phyloP scores from a whole-genome alignment of 306 rosid species.

The Trifolium pratense region DNA sequence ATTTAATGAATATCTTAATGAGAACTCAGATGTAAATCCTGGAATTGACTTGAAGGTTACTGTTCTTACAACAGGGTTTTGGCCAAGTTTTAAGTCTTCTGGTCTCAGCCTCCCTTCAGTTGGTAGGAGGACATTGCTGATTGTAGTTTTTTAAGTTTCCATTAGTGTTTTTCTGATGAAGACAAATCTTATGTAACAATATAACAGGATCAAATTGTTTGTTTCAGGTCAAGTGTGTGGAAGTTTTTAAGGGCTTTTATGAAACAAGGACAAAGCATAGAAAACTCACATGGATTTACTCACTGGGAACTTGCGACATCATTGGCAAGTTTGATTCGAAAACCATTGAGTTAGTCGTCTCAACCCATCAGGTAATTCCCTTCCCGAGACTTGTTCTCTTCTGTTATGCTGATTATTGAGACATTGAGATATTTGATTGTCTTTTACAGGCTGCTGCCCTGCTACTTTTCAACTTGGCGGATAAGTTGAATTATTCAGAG shows the following conservation, averaged over 20 bases:
- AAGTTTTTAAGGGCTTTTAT: conserved; percentile 78
- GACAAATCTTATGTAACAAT: neutral
- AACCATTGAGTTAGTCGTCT: conserved; percentile 72
- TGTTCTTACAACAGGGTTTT: conserved; percentile 80
- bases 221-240: conserved; percentile 80
- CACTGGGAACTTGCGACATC: conserved; percentile 79
- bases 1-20: conserved; percentile 70
- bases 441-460: conserved; percentile 74
- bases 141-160: conserved; percentile 24
- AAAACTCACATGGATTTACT: conserved; percentile 91
- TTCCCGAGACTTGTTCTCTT: conserved; percentile 4
- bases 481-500: conserved; percentile 75
- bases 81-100: conserved; percentile 91
- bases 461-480: conserved; percentile 77
- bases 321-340: conserved; percentile 74
- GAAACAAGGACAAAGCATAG: conserved; percentile 67
- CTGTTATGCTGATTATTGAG: conserved; percentile 19
- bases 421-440: conserved; percentile 1
- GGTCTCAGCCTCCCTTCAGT: conserved; percentile 79
- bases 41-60: conserved; percentile 83
- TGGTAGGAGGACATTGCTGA: conserved; percentile 55
- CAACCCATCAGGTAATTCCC: conserved; percentile 73
- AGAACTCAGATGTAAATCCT: conserved; percentile 55
- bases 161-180: conserved; percentile 13
- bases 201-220: conserved; percentile 17